Conservation (phyloP, 148 eudicot genomes). For the Cornus controversa region DNA sequence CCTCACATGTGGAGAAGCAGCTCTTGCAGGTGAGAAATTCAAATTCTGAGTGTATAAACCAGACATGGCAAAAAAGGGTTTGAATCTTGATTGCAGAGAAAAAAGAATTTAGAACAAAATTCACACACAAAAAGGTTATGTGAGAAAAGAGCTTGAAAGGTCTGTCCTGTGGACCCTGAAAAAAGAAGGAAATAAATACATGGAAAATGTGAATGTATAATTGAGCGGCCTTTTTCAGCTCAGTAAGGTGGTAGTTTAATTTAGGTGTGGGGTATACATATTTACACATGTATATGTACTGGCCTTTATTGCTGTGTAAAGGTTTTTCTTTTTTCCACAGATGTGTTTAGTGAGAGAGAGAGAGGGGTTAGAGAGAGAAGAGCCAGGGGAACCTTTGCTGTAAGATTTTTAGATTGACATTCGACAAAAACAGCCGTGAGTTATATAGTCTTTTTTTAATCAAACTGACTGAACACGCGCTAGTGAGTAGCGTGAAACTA, state of each 20-base stretch:
- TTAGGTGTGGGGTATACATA: constrained; percentile 13
- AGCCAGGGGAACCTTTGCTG: constrained; percentile 2
- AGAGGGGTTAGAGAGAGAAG: not conserved
- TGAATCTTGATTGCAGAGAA: constrained; percentile 4
- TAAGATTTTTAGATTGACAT: constrained; percentile 12
- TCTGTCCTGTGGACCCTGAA: constrained; percentile 4
- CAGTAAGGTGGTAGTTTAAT: not conserved
- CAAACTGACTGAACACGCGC: not conserved
- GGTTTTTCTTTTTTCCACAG: constrained; percentile 4
- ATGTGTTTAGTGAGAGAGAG: not conserved
- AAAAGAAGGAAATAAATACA: not conserved
- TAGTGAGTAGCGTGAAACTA: not conserved
- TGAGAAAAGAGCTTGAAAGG: constrained; percentile 3
- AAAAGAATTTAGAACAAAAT: constrained; percentile 5
- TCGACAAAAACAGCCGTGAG: constrained; percentile 7
- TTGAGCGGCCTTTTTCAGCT: not conserved
- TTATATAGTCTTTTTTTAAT: not conserved
- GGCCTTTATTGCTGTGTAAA: constrained; percentile 1
- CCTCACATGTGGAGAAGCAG: constrained; percentile 40
- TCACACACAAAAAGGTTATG: not conserved
- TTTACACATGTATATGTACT: not conserved
- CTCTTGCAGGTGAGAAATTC: constrained; percentile 47
- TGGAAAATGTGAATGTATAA: not conserved
- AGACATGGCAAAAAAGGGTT: constrained; percentile 32
- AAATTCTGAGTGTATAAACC: constrained; percentile 39